Evolutionary conservation across 2,329 filamentous ascomycete genomes (phyloP).

Genomic region (Colletotrichum destructivum): DNA sequence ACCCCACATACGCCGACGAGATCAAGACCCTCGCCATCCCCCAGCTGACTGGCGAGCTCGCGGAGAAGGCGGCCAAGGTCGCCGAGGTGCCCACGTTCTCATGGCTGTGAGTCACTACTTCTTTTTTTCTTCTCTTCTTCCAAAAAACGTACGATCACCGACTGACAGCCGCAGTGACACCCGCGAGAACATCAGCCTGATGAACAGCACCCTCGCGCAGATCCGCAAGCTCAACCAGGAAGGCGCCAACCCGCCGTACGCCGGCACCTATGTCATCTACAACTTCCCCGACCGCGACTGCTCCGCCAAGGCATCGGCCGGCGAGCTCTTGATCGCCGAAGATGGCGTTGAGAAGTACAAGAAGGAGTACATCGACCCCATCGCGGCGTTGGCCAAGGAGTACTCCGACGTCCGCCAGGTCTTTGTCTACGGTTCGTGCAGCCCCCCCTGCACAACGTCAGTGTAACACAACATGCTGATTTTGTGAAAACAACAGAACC

Average conservation of each 20-base stretch:
- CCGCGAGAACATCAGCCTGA: constrained; percentile 50
- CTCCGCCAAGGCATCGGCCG: constrained; percentile 54
- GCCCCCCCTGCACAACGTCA: background rate
- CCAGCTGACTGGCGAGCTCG: constrained; percentile 62
- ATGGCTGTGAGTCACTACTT: constrained; percentile 45
- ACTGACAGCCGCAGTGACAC: constrained; percentile 48
- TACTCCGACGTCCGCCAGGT: constrained; percentile 35
- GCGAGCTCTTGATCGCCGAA: constrained; percentile 51
- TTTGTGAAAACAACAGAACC: background rate
- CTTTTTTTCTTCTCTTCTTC: too few relatives aligned
- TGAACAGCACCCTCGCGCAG: constrained; percentile 49
- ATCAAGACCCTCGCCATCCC: constrained; percentile 65
- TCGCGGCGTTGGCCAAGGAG: constrained; percentile 40
- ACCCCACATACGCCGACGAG: constrained; percentile 55
- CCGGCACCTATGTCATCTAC: constrained; percentile 53
- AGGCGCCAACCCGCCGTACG: constrained; percentile 45
- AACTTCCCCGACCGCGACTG: constrained; percentile 57
- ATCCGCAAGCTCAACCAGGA: constrained; percentile 45
- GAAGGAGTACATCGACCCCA: constrained; percentile 52
- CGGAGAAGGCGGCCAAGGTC: constrained; percentile 53
- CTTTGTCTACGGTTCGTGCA: constrained; percentile 43
- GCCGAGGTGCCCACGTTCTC: constrained; percentile 51
- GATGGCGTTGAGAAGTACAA: constrained; percentile 51
- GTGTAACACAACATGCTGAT: fast-evolving
- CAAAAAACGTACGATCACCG: too few relatives aligned